Evolutionary conservation across 2,329 filamentous ascomycete genomes (phyloP).

Genomic region (Trichoderma citrinoviride): DNA sequence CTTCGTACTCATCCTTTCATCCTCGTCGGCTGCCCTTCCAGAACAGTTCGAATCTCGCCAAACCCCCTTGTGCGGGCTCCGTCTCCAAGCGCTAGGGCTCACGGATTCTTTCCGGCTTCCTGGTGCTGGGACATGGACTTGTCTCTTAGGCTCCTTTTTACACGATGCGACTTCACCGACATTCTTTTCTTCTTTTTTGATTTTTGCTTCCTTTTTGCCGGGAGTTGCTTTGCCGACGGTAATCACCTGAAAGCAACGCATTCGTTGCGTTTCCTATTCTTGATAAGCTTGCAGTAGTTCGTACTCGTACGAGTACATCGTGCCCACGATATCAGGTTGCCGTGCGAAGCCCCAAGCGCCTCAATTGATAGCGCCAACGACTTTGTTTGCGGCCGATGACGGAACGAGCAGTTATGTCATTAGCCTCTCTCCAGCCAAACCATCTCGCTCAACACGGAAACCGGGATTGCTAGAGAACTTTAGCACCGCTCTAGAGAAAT

Average conservation of each 20-base stretch:
- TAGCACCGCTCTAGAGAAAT: not conserved
- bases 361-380: not conserved
- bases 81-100: slow-evolving; percentile 1
- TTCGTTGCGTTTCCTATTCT: no score
- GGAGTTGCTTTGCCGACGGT: not conserved
- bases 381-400: slow-evolving; percentile 6
- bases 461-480: not conserved
- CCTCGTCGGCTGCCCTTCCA: slow-evolving; percentile 2
- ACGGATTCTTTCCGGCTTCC: slow-evolving; percentile 10
- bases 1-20: not conserved
- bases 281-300: not conserved
- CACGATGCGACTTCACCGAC: slow-evolving; percentile 9
- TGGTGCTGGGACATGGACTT: not conserved
- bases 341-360: not conserved
- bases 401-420: not conserved
- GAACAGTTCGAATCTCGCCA: slow-evolving; percentile 2
- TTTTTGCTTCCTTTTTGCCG: not conserved
- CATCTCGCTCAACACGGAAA: not conserved
- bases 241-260: not conserved
- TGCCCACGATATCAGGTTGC: not conserved
- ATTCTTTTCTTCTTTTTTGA: not conserved
- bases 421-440: not conserved
- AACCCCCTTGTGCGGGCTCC: slow-evolving; percentile 5
- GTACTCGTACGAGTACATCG: no score
- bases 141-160: not conserved